Evolutionary conservation across 1,284 basidiomycete species (phyloP).

Genomic region (Cerioporus squamosus): DNA sequence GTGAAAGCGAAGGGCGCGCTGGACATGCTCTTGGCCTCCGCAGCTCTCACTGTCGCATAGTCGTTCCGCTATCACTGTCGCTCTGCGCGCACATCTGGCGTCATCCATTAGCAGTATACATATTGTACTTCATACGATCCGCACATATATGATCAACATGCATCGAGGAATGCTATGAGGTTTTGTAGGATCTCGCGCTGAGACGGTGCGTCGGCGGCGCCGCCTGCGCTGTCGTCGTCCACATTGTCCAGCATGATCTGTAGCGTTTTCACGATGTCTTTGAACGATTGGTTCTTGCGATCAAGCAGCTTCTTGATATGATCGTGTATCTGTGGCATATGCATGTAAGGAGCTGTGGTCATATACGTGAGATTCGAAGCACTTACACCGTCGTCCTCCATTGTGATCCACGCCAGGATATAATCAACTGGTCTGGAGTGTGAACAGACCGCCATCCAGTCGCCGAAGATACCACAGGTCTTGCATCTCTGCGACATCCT

Average conservation of each 20-base stretch:
- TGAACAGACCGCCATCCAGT: conserved; percentile 87
- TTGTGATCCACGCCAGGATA: conserved; percentile 91
- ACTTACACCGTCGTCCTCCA: conserved; percentile 97
- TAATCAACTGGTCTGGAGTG: conserved; percentile 92
- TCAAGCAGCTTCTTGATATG: conserved; percentile 79
- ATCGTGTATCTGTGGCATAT: conserved; percentile 60
- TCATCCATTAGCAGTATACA: conserved; percentile 12
- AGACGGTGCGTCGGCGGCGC: conserved; percentile 44
- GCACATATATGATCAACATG: conserved; percentile 25
- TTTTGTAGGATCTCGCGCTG: conserved; percentile 73
- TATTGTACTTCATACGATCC: conserved; percentile 24
- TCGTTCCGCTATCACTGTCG: neutral
- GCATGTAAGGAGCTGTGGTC: neutral
- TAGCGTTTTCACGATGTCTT: conserved; percentile 69
- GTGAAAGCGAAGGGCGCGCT: conserved; percentile 86
- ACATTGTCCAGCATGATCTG: conserved; percentile 75
- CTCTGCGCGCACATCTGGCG: neutral
- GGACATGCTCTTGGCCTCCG: conserved; percentile 88
- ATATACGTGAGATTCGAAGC: neutral
- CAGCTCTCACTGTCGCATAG: conserved; percentile 42
- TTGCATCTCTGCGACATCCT: conserved; percentile 69
- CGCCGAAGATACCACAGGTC: conserved; percentile 83
- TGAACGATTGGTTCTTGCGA: conserved; percentile 68
- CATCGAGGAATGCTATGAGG: conserved; percentile 69
- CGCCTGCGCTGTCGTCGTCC: conserved; percentile 50